phyloP scores from a whole-genome alignment of 176 grass and related monocot genomes.

The Aegilops longissima region DNA sequence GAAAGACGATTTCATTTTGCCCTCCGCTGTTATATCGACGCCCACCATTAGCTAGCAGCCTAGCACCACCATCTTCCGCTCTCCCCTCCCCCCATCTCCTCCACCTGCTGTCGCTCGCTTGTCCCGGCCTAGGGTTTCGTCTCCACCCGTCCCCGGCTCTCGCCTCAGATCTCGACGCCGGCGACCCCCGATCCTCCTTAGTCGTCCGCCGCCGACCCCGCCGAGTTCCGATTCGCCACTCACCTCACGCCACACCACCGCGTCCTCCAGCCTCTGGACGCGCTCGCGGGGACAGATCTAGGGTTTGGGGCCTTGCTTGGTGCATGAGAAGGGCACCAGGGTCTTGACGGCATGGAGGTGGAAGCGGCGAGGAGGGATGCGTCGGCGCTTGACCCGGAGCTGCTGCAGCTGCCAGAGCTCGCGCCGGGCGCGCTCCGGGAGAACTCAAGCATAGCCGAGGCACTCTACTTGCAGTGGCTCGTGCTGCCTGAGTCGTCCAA shows the following conservation, averaged over 20 bases:
- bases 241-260: not conserved
- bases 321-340: constrained; percentile 73
- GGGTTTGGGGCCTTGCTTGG: constrained; percentile 25
- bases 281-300: constrained; percentile 51
- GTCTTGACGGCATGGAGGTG: constrained; percentile 67
- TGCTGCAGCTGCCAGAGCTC: constrained; percentile 89
- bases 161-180: constrained; percentile 37
- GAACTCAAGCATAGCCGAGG: constrained; percentile 59
- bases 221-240: constrained; percentile 29
- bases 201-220: not conserved
- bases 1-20: constrained; percentile 55
- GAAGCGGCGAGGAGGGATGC: constrained; percentile 65
- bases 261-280: constrained; percentile 22
- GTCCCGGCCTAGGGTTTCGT: constrained; percentile 45
- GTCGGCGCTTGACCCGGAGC: constrained; percentile 90
- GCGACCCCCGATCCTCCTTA: constrained; percentile 36
- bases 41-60: constrained; percentile 30
- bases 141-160: not conserved
- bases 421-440: constrained; percentile 70
- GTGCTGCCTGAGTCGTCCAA: constrained; percentile 75
- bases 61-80: constrained; percentile 30
- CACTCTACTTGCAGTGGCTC: constrained; percentile 93
- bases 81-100: constrained; percentile 4
- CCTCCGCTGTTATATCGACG: constrained; percentile 54
- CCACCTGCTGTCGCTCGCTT: constrained; percentile 18